These are phyloP conservation scores for Sporodiniella umbellata DNA, from an alignment of 371 early-diverging fungal genomes.

Conservation along the genomic window DNA sequence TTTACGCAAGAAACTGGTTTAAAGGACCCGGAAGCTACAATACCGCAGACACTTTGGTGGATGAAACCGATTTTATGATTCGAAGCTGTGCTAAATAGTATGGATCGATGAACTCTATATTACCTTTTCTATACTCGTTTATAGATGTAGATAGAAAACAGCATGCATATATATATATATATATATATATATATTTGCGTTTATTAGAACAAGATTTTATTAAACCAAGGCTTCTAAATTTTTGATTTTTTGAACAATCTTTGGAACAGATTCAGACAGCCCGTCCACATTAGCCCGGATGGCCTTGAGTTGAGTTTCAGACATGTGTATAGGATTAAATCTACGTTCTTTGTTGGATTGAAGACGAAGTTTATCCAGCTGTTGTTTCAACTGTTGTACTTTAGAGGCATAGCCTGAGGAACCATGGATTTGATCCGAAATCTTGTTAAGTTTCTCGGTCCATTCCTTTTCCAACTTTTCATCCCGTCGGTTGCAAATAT, in stretches of 20 bases:
- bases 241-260: too few species aligned
- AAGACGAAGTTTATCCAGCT: background rate
- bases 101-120: too few species aligned
- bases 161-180: too few species aligned
- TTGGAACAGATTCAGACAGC: too few species aligned
- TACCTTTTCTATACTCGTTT: too few species aligned
- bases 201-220: too few species aligned
- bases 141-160: too few species aligned
- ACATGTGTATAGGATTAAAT: background rate
- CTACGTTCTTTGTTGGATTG: background rate
- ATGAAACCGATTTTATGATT: too few species aligned
- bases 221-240: too few species aligned
- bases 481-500: slow-evolving; percentile 9
- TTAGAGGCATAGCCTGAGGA: slow-evolving; percentile 13
- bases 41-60: too few species aligned
- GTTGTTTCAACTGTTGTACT: slow-evolving; percentile 3
- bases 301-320: background rate
- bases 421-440: slow-evolving; percentile 13
- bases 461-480: slow-evolving; percentile 20
- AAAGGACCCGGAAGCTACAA: slow-evolving; percentile 32
- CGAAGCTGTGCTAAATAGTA: too few species aligned
- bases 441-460: slow-evolving; percentile 10
- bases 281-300: background rate
- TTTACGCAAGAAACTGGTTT: slow-evolving; percentile 53
- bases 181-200: too few species aligned